Conservation (phyloP, 768 basidiomycete species). For the Mycena olivaceomarginata region DNA sequence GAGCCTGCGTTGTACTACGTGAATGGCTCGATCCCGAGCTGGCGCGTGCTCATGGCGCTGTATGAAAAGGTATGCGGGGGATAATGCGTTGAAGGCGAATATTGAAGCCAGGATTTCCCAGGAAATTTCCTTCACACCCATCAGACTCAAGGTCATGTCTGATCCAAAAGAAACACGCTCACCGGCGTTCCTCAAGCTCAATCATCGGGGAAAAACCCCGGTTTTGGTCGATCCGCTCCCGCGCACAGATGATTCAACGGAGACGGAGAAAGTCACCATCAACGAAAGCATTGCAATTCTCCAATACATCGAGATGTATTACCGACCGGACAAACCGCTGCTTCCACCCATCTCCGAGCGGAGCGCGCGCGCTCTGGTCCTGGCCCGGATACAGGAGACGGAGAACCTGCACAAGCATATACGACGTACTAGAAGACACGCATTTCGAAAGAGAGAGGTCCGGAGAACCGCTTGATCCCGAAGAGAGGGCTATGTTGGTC, state of each 20-base stretch:
- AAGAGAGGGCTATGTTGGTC: conserved; percentile 43
- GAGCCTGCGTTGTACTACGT: conserved; percentile 51
- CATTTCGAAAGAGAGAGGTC: conserved; percentile 47
- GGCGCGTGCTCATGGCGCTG: conserved; percentile 53
- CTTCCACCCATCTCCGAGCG: conserved; percentile 48
- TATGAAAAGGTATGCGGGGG: conserved; percentile 49
- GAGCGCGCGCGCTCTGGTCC: conserved; percentile 40
- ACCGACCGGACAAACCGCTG: conserved; percentile 44
- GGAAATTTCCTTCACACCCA: conserved; percentile 45
- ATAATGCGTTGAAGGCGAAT: neutral
- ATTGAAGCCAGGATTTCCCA: conserved; percentile 7
- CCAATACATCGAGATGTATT: conserved; percentile 52
- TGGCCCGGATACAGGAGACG: conserved; percentile 51
- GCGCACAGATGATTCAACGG: neutral
- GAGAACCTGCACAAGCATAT: conserved; percentile 52
- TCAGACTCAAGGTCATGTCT: conserved; percentile 51
- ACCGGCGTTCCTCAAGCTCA: conserved; percentile 51
- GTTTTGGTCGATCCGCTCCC: conserved; percentile 47
- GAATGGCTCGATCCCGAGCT: conserved; percentile 53
- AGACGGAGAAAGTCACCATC: conserved; percentile 39
- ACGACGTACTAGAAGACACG: conserved; percentile 52
- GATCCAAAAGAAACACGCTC: conserved; percentile 51
- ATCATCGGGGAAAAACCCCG: conserved; percentile 54
- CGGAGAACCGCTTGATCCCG: conserved; percentile 32
- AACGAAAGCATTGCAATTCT: conserved; percentile 56